phyloP scores from a whole-genome alignment of 495 filamentous ascomycete genomes.

The Aspergillus affinis region DNA sequence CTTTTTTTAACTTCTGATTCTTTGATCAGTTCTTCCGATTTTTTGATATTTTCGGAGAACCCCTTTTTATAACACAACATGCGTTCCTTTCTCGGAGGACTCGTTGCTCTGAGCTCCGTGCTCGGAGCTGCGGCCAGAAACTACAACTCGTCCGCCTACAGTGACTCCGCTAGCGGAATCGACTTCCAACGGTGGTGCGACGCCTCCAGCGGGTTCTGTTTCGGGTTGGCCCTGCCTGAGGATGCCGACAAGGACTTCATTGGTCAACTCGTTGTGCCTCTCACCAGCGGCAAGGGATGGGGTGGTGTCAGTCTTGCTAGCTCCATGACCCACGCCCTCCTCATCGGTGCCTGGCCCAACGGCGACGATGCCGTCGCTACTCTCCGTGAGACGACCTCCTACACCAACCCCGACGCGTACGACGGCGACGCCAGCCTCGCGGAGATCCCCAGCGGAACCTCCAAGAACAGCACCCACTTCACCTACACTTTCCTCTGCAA shows the following conservation, averaged over 20 bases:
- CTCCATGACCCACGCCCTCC: conserved; percentile 37
- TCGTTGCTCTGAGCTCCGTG: conserved; percentile 15
- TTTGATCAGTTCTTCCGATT: conserved; percentile 2
- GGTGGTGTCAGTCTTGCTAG: conserved; percentile 30
- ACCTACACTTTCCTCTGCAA: conserved; percentile 40
- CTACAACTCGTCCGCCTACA: conserved; percentile 28
- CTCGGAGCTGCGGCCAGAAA: conserved; percentile 12
- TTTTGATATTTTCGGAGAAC: conserved; percentile 4
- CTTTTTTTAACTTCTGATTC: conserved; percentile 3
- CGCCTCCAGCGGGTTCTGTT: conserved; percentile 30
- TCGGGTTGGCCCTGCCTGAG: conserved; percentile 36
- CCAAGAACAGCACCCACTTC: conserved; percentile 34
- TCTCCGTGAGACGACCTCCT: conserved; percentile 33
- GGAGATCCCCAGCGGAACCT: conserved; percentile 35
- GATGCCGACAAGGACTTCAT: conserved; percentile 35
- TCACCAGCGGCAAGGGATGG: conserved; percentile 25
- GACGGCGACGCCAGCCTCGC: conserved; percentile 23
- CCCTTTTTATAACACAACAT: conserved; percentile 1
- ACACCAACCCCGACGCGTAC: conserved; percentile 19
- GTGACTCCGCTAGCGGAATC: conserved; percentile 37
- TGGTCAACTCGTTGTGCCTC: conserved; percentile 33
- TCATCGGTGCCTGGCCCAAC: conserved; percentile 39
- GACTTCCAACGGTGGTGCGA: conserved; percentile 33
- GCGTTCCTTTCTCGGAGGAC: conserved; percentile 14
- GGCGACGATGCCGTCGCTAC: conserved; percentile 30